Evolutionary conservation across 257 asterid genomes (phyloP).

Genomic region (Verbascum thapsus): DNA sequence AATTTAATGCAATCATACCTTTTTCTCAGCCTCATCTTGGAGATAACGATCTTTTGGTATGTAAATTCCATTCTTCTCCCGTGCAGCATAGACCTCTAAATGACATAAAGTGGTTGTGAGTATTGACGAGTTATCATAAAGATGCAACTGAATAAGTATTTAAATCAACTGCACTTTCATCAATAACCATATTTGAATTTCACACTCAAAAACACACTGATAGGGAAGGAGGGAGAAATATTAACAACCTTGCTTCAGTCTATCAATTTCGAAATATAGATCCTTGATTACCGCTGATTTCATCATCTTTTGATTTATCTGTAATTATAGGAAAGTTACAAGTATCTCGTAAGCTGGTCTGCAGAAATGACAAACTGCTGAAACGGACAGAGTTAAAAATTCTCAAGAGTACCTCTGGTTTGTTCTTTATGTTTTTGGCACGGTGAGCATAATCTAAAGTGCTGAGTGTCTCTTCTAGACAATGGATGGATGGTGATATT

Average conservation of each 20-base stretch:
- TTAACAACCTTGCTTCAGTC: slow-evolving; percentile 87
- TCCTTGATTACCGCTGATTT: slow-evolving; percentile 72
- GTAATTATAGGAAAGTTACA: slow-evolving; percentile 29
- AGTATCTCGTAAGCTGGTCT: no score
- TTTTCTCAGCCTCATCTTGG: slow-evolving; percentile 98
- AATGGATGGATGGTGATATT: slow-evolving; percentile 80
- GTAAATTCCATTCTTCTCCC: slow-evolving; percentile 97
- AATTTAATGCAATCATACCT: slow-evolving; percentile 45
- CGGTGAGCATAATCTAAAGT: slow-evolving; percentile 97
- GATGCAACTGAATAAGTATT: neutral
- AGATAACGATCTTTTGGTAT: slow-evolving; percentile 97
- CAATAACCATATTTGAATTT: neutral
- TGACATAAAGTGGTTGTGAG: slow-evolving; percentile 27
- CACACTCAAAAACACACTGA: neutral
- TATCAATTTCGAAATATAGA: slow-evolving; percentile 76
- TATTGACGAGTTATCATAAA: slow-evolving; percentile 7
- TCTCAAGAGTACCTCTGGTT: slow-evolving; percentile 71
- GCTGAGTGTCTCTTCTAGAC: slow-evolving; percentile 97
- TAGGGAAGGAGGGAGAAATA: slow-evolving; percentile 18
- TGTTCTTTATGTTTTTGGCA: slow-evolving; percentile 98
- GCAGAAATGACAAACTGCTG: slow-evolving; percentile 23
- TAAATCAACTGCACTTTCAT: slow-evolving; percentile 14
- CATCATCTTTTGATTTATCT: slow-evolving; percentile 95
- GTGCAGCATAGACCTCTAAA: slow-evolving; percentile 97
- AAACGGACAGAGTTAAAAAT: neutral